Evolutionary conservation across 1,139 yeast species (phyloP), one percentile per base, ranked within the genome.

Genomic region (Candida sp.): DNA sequence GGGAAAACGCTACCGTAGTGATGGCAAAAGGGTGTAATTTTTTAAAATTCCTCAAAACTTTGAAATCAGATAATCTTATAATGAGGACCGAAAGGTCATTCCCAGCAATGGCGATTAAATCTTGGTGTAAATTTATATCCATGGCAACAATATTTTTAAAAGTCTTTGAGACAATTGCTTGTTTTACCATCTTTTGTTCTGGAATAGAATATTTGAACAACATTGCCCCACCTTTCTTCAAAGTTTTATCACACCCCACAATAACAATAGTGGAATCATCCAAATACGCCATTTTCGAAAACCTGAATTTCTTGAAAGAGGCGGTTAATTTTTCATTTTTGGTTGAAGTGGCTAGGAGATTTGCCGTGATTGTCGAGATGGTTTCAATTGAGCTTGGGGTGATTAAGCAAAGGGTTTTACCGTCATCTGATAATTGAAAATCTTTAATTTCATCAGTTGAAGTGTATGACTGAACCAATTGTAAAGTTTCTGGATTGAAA

Each of bases 1-100:
- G 84, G 12, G 88, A 83, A 48, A 90, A 81, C 0, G 81, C 71
- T 8, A 88, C 79, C 41, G 80, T 75, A 0, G 97, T 91, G 42
- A 91, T 83, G 8, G 96, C 93, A 62, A 88, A 87, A 6, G 77
- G 70, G 60, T 91, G 98, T 39, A 84, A 82, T 48, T 84, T 77
- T 41, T 75, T 73, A 47, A 82, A 69, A 5, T 74, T 64, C 46
- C 75, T 76, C 36, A 82, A 55, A 8, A 73, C 64, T 40, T 73
- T 70, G 45, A 87, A 75, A 49, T 73, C 79, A 15, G 73, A 69
- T 22, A 77, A 65, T 38, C 76, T 76, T 5, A 83, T 63, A 9
- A 87, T 56, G 1, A 80, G 68, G 21, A 90, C 70, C 1, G 95
- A 81, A 48, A 81, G 76, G 52, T 88, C 93, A 49, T 87, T 85